Evolutionary conservation across 257 asterid species (phyloP).

Genomic region (Nemophila menziesii): DNA sequence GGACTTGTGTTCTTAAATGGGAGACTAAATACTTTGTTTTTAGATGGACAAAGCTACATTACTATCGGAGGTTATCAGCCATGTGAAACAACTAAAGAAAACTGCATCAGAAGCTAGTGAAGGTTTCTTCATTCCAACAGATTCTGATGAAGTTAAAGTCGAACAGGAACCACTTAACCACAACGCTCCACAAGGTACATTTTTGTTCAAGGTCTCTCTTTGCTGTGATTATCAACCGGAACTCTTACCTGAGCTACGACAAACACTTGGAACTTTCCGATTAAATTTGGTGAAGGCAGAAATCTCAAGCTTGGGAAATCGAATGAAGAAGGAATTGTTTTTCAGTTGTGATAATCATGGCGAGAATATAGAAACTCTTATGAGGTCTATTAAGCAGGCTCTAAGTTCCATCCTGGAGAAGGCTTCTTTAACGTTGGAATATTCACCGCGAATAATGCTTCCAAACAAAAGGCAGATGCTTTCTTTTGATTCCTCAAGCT

Average conservation of each 20-base stretch:
- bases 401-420: slow-evolving; percentile 42
- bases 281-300: slow-evolving; percentile 38
- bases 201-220: slow-evolving; percentile 43
- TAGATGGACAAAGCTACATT: slow-evolving; percentile 89
- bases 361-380: slow-evolving; percentile 11
- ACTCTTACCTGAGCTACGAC: slow-evolving; percentile 39
- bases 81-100: slow-evolving; percentile 48
- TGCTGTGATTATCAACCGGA: slow-evolving; percentile 65
- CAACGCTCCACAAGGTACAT: slow-evolving; percentile 22
- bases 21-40: neutral
- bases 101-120: slow-evolving; percentile 42
- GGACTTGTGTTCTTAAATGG: neutral
- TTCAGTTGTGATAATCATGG: slow-evolving; percentile 12
- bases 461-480: slow-evolving; percentile 49
- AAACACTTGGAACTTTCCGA: slow-evolving; percentile 25
- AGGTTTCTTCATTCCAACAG: slow-evolving; percentile 54
- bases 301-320: slow-evolving; percentile 56
- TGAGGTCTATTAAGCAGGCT: slow-evolving; percentile 30
- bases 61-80: slow-evolving; percentile 57
- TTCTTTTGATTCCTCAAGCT: slow-evolving; percentile 25
- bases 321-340: slow-evolving; percentile 44
- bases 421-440: slow-evolving; percentile 43
- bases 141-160: slow-evolving; percentile 54
- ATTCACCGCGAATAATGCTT: slow-evolving; percentile 21
- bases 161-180: slow-evolving; percentile 34